Evolutionary conservation across 805 yeast genomes (phyloP).

Genomic region (Zygosaccharomyces rouxii): DNA sequence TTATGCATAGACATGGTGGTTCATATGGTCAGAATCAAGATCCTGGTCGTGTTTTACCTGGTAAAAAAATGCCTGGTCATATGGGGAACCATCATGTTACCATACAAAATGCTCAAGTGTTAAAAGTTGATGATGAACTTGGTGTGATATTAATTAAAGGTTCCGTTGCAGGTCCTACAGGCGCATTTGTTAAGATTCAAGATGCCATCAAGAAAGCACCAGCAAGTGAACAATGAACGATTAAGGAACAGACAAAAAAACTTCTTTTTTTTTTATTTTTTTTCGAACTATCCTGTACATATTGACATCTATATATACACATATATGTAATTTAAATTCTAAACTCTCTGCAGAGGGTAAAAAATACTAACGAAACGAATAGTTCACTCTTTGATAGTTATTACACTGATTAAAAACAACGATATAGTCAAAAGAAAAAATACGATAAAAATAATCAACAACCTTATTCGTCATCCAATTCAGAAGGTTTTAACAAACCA

Average conservation of each 20-base stretch:
- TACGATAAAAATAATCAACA: not conserved
- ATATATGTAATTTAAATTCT: not conserved
- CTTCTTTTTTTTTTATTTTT: no score
- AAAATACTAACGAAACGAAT: not conserved
- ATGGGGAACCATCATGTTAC: conserved; percentile 81
- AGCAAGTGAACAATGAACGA: not conserved
- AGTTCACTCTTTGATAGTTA: not conserved
- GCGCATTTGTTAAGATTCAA: conserved; percentile 64
- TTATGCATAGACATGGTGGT: conserved; percentile 93
- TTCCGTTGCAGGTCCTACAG: conserved; percentile 84
- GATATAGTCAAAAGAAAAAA: not conserved
- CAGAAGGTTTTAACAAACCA: conserved; percentile 91
- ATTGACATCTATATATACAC: not conserved
- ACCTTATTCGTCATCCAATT: conserved; percentile 66
- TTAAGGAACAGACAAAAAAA: no score
- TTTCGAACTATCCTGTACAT: conserved; percentile 3
- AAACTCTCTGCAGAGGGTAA: not conserved
- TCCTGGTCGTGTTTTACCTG: conserved; percentile 95
- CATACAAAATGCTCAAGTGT: conserved; percentile 66
- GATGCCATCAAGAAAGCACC: conserved; percentile 61
- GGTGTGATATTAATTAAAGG: conserved; percentile 86
- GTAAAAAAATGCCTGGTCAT: conserved; percentile 97
- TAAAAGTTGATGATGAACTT: conserved; percentile 74
- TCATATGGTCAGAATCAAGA: conserved; percentile 93
- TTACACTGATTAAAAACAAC: conserved; percentile 4